Percentiles rank a stretch among this genome's conserved stretches.
Conservation (phyloP, 768 basidiomycete species). For the Trametopsis cervina region DNA sequence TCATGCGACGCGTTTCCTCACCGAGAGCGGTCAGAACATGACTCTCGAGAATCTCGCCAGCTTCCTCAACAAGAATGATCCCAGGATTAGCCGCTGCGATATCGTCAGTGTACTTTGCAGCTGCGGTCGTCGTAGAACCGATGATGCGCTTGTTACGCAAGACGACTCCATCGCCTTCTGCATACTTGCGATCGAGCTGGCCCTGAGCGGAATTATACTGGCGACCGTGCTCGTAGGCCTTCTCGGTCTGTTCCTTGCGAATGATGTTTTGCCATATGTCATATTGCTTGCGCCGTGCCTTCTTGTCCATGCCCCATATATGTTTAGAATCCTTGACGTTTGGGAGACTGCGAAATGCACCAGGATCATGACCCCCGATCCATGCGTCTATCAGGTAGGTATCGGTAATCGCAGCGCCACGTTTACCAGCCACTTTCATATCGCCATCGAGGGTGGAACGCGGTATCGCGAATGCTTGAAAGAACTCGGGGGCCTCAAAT, state of each 20-base stretch:
- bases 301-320: constrained; percentile 33
- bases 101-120: constrained; percentile 48
- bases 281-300: constrained; percentile 22
- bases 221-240: constrained; percentile 25
- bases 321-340: constrained; percentile 18
- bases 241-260: constrained; percentile 26
- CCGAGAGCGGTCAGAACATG: constrained; percentile 57
- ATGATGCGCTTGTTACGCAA: constrained; percentile 47
- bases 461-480: constrained; percentile 39
- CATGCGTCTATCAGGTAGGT: constrained; percentile 44
- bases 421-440: constrained; percentile 37
- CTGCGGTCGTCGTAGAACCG: constrained; percentile 64
- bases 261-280: constrained; percentile 31
- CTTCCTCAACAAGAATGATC: constrained; percentile 63
- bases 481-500: constrained; percentile 42
- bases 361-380: constrained; percentile 38
- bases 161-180: constrained; percentile 26
- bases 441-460: constrained; percentile 28
- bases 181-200: constrained; percentile 29
- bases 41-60: constrained; percentile 66
- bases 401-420: constrained; percentile 27
- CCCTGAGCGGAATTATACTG: constrained; percentile 36
- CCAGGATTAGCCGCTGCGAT: constrained; percentile 40
- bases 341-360: constrained; percentile 27
- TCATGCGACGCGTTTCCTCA: constrained; percentile 38